These are phyloP conservation scores for Cornus controversa DNA, from an alignment of 148 eudicot species.

Conservation along the genomic window DNA sequence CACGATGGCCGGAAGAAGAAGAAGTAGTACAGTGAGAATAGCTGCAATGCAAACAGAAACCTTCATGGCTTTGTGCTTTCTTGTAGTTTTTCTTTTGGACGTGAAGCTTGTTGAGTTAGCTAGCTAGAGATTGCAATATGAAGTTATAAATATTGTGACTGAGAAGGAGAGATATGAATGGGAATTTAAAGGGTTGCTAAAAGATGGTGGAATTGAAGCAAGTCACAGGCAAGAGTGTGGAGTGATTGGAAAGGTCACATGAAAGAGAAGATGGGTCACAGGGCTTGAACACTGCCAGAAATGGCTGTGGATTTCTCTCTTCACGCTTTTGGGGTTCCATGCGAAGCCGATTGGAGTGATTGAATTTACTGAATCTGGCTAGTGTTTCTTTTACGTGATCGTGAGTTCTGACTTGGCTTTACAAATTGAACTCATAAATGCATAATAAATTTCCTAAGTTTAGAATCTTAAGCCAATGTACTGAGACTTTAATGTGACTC, in stretches of 20 bases:
- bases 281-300: slow-evolving; percentile 11
- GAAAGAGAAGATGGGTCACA: slow-evolving; percentile 38
- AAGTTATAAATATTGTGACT: background rate
- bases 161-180: background rate
- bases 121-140: background rate
- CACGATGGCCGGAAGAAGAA: slow-evolving; percentile 25
- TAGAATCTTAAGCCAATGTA: background rate
- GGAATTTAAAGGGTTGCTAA: background rate
- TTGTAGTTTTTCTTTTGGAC: too few relatives aligned
- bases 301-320: background rate
- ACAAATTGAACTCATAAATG: background rate
- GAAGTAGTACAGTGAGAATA: slow-evolving; percentile 21
- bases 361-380: background rate
- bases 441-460: background rate
- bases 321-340: background rate
- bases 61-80: slow-evolving; percentile 23
- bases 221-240: slow-evolving; percentile 41
- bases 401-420: background rate
- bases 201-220: slow-evolving; percentile 33
- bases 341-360: background rate
- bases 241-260: slow-evolving; percentile 27
- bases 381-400: background rate
- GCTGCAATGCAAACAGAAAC: slow-evolving; percentile 12
- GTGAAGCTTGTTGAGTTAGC: background rate
- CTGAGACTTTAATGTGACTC: background rate